Conservation (phyloP, 1,139 yeast species). For the Kurtzmaniella natalensis region DNA sequence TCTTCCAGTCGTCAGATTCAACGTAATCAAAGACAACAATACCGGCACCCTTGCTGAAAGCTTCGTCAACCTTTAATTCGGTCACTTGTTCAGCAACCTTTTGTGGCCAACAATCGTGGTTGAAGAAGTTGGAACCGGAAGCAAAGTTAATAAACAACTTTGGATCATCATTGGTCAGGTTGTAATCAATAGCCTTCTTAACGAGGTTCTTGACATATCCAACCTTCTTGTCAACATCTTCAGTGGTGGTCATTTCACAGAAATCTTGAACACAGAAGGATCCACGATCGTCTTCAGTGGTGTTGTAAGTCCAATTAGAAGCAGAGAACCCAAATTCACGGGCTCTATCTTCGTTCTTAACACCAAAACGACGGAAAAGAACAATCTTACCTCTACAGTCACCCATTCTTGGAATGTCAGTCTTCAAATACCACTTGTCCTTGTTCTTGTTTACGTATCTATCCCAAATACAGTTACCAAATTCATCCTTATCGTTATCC, state of each 20-base stretch:
- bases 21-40: conserved; percentile 69
- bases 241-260: conserved; percentile 55
- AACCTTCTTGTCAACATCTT: conserved; percentile 56
- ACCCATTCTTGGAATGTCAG: conserved; percentile 53
- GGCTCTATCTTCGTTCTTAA: conserved; percentile 40
- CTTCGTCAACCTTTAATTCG: conserved; percentile 42
- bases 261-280: conserved; percentile 66
- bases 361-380: conserved; percentile 69
- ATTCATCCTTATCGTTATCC: conserved; percentile 61
- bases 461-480: conserved; percentile 62
- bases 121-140: conserved; percentile 70
- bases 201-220: conserved; percentile 55
- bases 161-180: conserved; percentile 38
- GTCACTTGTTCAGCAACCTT: conserved; percentile 55
- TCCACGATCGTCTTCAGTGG: conserved; percentile 64
- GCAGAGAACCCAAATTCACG: conserved; percentile 64
- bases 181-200: conserved; percentile 50
- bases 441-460: conserved; percentile 47
- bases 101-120: conserved; percentile 72
- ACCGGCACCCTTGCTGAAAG: conserved; percentile 50
- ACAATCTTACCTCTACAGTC: conserved; percentile 66
- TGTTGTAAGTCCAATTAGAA: conserved; percentile 62
- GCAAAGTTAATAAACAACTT: conserved; percentile 71
- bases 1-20: conserved; percentile 58
- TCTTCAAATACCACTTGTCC: conserved; percentile 59